Evolutionary conservation across 352 stramenopile genomes (phyloP).

Genomic region (Globisporangium nagaii): DNA sequence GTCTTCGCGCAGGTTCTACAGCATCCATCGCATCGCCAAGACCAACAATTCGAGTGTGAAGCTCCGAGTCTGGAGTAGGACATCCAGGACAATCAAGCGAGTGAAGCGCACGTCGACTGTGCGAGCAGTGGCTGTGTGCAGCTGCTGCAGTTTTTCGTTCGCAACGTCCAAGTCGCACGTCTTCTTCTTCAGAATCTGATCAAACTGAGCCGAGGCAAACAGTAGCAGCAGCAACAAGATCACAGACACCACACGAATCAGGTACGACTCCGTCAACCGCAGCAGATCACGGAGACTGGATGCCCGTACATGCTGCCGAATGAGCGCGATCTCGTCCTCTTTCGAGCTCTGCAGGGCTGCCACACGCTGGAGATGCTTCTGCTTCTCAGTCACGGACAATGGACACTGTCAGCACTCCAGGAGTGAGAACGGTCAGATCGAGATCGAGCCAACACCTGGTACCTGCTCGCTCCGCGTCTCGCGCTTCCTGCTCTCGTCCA

Average conservation of each 20-base stretch:
- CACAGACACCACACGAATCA: neutral
- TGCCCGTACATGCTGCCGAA: conserved; percentile 49
- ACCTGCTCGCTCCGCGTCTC: conserved; percentile 26
- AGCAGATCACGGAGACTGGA: neutral
- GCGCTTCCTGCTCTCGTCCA: conserved; percentile 16
- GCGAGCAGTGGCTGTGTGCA: conserved; percentile 24
- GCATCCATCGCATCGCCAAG: neutral
- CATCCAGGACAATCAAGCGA: neutral
- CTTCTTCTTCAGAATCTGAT: conserved; percentile 57
- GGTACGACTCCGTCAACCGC: no score
- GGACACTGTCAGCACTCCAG: neutral
- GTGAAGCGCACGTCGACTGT: conserved; percentile 37
- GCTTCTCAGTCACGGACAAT: neutral
- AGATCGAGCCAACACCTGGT: neutral
- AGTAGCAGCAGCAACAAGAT: no score
- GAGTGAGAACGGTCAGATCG: no score
- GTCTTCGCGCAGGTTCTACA: conserved; percentile 57
- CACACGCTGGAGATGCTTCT: conserved; percentile 47
- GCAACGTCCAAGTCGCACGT: conserved; percentile 27
- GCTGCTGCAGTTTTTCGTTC: conserved; percentile 30
- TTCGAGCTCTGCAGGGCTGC: conserved; percentile 52
- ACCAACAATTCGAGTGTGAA: no score
- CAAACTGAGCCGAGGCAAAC: conserved; percentile 27
- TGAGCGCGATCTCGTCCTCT: conserved; percentile 62
- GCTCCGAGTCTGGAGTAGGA: neutral